Evolutionary conservation across 2,329 filamentous ascomycete species (phyloP), one percentile per base, ranked within the genome.

Genomic region (Clonostachys chloroleuca): DNA sequence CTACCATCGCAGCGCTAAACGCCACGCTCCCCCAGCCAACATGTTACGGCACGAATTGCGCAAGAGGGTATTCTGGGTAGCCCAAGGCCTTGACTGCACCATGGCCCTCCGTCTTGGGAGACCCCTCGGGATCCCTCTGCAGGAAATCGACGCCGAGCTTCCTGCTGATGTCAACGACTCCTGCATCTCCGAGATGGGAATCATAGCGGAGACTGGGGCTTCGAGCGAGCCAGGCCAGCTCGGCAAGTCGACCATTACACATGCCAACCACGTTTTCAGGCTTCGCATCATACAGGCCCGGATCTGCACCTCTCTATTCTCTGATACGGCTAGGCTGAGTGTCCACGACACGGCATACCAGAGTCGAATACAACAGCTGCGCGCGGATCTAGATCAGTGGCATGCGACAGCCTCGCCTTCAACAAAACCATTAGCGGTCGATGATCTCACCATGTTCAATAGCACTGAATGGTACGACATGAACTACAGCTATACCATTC

Each of bases 381-480:
- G 40, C 18, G 40, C 40, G 14, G 40, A 42, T 24, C 18, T 42
- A 13, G 40, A 42, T 7, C n/a, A 42, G 13, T 42, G 40, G 40
- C 40, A 14, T 16, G n/a, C n/a, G 14, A 24, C 40, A 20, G 40
- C 40, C 12, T 61, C 30, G 44, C 24, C 24, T 8, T 8, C 24
- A 24, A 24, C 24, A 24, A 24, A 24, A 8, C 24, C 24, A 24
- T 24, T 24, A 8, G 7, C 24, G 24, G 7, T 24, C 24, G 24
- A 24, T 8, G 24, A 24, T 24, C 24, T 24, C 24, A 24, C 24
- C 24, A 60, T 1, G 48, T 47, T 3, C 53, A 60, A 3, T 57
- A 60, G 39, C 58, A 59, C 2, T 24, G 20, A 2, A 52, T 42
- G 40, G 40, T 42, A 16, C 40, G 18, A 42, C n/a, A 14, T 42